Percentiles rank a stretch among this genome's conserved stretches.
These are phyloP conservation scores for Graphiopsis chlorocephala DNA, from an alignment of 2,329 filamentous ascomycete species.

Conservation along the genomic window DNA sequence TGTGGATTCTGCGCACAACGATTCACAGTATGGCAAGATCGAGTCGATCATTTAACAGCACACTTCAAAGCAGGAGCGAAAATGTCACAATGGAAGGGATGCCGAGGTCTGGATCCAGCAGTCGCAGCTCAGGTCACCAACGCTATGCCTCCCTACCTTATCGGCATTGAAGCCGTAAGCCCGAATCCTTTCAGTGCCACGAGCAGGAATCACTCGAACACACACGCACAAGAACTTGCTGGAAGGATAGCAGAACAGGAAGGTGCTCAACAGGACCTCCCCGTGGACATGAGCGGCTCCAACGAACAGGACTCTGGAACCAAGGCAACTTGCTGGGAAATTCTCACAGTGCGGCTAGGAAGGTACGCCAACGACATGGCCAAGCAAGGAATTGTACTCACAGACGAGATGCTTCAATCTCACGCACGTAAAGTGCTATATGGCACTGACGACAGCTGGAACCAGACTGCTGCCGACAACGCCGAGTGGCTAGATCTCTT, in stretches of 20 bases:
- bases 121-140: slow-evolving; percentile 50
- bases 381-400: slow-evolving; percentile 40
- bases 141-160: slow-evolving; percentile 53
- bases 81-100: slow-evolving; percentile 57
- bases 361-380: slow-evolving; percentile 42
- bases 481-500: slow-evolving; percentile 49
- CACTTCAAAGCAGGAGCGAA: slow-evolving; percentile 54
- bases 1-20: slow-evolving; percentile 53
- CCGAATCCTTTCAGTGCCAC: slow-evolving; percentile 49
- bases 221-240: slow-evolving; percentile 20
- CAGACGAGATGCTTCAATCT: slow-evolving; percentile 50
- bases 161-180: slow-evolving; percentile 46
- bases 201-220: slow-evolving; percentile 23
- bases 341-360: slow-evolving; percentile 47
- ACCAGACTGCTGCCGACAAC: slow-evolving; percentile 40
- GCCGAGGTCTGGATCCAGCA: slow-evolving; percentile 50
- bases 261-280: not conserved
- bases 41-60: slow-evolving; percentile 52
- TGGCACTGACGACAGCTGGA: slow-evolving; percentile 48
- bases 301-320: slow-evolving; percentile 3
- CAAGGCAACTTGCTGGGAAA: slow-evolving; percentile 48
- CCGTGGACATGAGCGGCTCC: not conserved
- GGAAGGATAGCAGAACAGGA: slow-evolving; percentile 9
- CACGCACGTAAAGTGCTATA: slow-evolving; percentile 50
- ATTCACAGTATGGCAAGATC: slow-evolving; percentile 51